Conservation (phyloP, 2,329 filamentous ascomycete genomes). For the Claviceps maximensis region DNA sequence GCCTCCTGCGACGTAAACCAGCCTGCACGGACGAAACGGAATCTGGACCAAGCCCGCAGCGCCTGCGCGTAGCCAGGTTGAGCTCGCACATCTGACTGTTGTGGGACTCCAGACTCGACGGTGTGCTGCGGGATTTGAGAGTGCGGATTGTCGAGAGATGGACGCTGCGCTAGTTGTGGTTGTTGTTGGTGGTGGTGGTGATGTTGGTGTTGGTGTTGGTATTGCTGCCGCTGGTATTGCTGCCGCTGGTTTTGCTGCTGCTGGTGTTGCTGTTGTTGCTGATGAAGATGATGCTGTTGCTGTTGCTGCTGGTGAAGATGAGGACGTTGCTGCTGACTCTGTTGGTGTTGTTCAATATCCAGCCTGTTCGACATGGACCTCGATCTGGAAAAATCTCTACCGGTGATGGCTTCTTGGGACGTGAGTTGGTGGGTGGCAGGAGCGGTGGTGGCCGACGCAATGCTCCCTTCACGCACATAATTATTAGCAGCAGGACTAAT, state of each 20-base stretch:
- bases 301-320: background rate
- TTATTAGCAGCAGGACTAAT: slow-evolving; percentile 12
- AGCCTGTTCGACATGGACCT: slow-evolving; percentile 7
- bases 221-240: background rate
- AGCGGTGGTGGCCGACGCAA: slow-evolving; percentile 12
- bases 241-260: background rate
- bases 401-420: slow-evolving; percentile 4
- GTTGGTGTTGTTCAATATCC: slow-evolving; percentile 5
- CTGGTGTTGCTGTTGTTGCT: background rate
- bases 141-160: background rate
- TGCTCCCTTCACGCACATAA: slow-evolving; percentile 20
- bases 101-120: slow-evolving; percentile 33
- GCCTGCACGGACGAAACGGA: slow-evolving; percentile 88
- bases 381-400: slow-evolving; percentile 3
- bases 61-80: slow-evolving; percentile 53
- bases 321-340: background rate
- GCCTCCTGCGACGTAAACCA: slow-evolving; percentile 94
- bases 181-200: background rate
- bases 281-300: background rate
- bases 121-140: slow-evolving; percentile 13
- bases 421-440: slow-evolving; percentile 8
- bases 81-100: slow-evolving; percentile 28
- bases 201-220: background rate
- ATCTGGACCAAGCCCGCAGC: slow-evolving; percentile 75
- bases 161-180: background rate